Evolutionary conservation across 2,329 filamentous ascomycete genomes (phyloP).

Genomic region (Biscogniauxia marginata): DNA sequence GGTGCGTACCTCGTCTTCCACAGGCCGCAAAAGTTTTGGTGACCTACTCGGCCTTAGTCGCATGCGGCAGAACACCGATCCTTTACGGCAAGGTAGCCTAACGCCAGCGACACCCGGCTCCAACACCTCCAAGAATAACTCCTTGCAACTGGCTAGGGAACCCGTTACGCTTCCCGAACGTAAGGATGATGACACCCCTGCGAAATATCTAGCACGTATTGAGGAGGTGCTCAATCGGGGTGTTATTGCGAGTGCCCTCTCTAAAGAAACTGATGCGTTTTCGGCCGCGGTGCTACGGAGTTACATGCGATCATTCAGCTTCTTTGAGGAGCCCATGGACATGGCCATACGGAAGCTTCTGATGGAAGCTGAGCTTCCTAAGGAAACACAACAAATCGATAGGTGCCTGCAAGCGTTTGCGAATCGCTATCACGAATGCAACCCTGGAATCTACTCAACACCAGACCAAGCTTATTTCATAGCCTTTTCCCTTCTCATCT

Average conservation of each 20-base stretch:
- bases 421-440: slow-evolving; percentile 96
- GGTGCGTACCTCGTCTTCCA: slow-evolving; percentile 79
- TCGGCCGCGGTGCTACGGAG: slow-evolving; percentile 80
- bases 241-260: slow-evolving; percentile 79
- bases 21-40: slow-evolving; percentile 89
- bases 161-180: slow-evolving; percentile 71
- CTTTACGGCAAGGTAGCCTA: slow-evolving; percentile 66
- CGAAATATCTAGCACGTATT: slow-evolving; percentile 80
- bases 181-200: slow-evolving; percentile 84
- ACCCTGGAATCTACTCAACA: slow-evolving; percentile 88
- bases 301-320: slow-evolving; percentile 92
- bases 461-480: slow-evolving; percentile 98
- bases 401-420: slow-evolving; percentile 91
- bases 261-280: slow-evolving; percentile 83
- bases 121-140: slow-evolving; percentile 75
- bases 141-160: slow-evolving; percentile 74
- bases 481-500: slow-evolving; percentile 87
- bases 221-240: slow-evolving; percentile 79
- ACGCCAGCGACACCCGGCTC: slow-evolving; percentile 69
- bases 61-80: slow-evolving; percentile 78
- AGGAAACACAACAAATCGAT: slow-evolving; percentile 98
- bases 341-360: slow-evolving; percentile 95
- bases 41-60: slow-evolving; percentile 79
- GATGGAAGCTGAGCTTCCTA: slow-evolving; percentile 94
- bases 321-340: slow-evolving; percentile 96